phyloP scores from a whole-genome alignment of 2,329 filamentous ascomycete genomes.

The Thelonectria discophora region DNA sequence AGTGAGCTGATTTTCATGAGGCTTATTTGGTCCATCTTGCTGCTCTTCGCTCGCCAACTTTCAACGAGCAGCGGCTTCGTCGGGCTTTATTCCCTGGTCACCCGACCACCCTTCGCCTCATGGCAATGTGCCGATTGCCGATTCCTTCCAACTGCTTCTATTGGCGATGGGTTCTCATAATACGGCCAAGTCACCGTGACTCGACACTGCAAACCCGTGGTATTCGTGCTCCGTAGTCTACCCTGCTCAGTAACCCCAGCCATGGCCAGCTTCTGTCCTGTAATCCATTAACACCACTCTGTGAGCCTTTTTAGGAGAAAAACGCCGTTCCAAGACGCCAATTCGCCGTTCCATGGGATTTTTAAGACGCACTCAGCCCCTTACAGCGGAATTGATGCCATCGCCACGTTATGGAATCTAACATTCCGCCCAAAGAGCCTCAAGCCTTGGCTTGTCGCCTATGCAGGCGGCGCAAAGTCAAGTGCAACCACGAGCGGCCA shows the following conservation, averaged over 20 bases:
- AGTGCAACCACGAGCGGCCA: constrained; percentile 16
- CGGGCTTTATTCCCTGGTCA: not conserved
- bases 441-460: constrained; percentile 5
- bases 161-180: not conserved
- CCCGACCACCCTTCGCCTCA: not conserved
- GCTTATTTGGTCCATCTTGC: not conserved
- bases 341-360: not conserved
- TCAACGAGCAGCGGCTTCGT: not conserved
- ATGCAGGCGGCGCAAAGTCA: constrained; percentile 16
- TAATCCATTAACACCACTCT: not conserved
- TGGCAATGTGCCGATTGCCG: not conserved
- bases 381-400: not conserved
- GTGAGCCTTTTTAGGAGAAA: not conserved
- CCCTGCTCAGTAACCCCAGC: not conserved
- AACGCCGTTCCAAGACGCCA: not conserved
- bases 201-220: not conserved
- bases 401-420: not conserved
- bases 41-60: not conserved
- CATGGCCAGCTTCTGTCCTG: no score
- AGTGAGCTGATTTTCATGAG: not conserved
- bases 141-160: not conserved
- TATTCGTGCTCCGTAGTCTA: not conserved
- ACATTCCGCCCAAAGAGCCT: not conserved
- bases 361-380: not conserved
- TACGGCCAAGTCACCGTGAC: not conserved